Evolutionary conservation across 2,329 filamentous ascomycete genomes (phyloP).

Genomic region (Botryosphaeria dothidea): DNA sequence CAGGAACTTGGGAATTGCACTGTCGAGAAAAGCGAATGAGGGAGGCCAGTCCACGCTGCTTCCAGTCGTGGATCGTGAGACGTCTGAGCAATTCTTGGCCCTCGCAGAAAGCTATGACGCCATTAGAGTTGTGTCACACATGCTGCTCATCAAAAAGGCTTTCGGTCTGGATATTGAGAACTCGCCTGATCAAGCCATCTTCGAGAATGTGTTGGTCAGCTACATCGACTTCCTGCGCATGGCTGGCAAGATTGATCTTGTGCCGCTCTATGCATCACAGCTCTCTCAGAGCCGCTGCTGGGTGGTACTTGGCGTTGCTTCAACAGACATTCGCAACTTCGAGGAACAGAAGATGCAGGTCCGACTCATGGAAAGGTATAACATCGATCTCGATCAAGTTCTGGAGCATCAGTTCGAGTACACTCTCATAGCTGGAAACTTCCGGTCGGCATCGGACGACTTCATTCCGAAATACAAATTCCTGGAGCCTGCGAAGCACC

Average conservation of each 20-base stretch:
- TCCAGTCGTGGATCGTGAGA: slow-evolving; percentile 19
- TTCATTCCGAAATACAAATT: slow-evolving; percentile 43
- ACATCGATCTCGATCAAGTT: slow-evolving; percentile 75
- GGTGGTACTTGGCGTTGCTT: slow-evolving; percentile 71
- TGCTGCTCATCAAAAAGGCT: slow-evolving; percentile 67
- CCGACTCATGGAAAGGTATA: slow-evolving; percentile 71
- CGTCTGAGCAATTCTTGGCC: slow-evolving; percentile 30
- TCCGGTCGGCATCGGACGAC: slow-evolving; percentile 24
- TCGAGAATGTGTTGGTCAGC: slow-evolving; percentile 75
- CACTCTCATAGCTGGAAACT: background rate
- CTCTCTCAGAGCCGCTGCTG: slow-evolving; percentile 66
- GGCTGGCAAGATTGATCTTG: slow-evolving; percentile 71
- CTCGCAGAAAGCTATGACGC: slow-evolving; percentile 45
- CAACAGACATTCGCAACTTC: slow-evolving; percentile 70
- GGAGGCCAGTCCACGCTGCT: slow-evolving; percentile 21
- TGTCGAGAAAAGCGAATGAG: slow-evolving; percentile 40
- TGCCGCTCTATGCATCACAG: slow-evolving; percentile 86
- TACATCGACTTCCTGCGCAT: slow-evolving; percentile 81
- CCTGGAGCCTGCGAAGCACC: slow-evolving; percentile 51
- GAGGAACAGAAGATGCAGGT: slow-evolving; percentile 69
- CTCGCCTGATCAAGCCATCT: slow-evolving; percentile 44
- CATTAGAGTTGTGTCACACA: slow-evolving; percentile 48
- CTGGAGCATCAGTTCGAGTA: slow-evolving; percentile 47
- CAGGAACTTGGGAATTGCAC: slow-evolving; percentile 44
- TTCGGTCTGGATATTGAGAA: slow-evolving; percentile 51